Conservation (phyloP, 2,329 filamentous ascomycete species). For the Malbranchea zuffiana region DNA sequence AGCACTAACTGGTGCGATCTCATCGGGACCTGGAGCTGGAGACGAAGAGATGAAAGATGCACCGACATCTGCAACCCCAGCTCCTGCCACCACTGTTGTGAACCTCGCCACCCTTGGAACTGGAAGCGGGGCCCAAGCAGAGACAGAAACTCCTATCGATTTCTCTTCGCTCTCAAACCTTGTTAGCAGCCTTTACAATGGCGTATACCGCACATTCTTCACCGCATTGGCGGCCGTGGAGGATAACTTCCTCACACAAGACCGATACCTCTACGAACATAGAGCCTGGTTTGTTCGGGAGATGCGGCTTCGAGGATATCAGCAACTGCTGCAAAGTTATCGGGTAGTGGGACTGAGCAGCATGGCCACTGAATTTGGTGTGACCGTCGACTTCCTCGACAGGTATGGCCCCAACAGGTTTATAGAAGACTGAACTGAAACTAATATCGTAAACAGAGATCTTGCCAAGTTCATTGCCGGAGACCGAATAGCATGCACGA, state of each 20-base stretch:
- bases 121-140: slow-evolving; percentile 53
- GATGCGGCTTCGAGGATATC: slow-evolving; percentile 93
- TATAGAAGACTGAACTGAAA: slow-evolving; percentile 11
- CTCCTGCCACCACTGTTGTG: slow-evolving; percentile 56
- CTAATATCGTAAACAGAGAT: slow-evolving; percentile 49
- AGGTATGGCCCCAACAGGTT: slow-evolving; percentile 47
- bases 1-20: slow-evolving; percentile 67
- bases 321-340: slow-evolving; percentile 95
- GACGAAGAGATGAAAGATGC: slow-evolving; percentile 66
- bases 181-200: slow-evolving; percentile 83
- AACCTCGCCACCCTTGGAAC: slow-evolving; percentile 78
- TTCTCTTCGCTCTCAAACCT: slow-evolving; percentile 80
- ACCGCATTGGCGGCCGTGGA: slow-evolving; percentile 78
- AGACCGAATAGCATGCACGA: slow-evolving; percentile 89
- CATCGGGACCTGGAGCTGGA: slow-evolving; percentile 63
- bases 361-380: slow-evolving; percentile 95
- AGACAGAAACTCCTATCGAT: slow-evolving; percentile 72
- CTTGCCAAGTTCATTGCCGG: slow-evolving; percentile 94
- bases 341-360: slow-evolving; percentile 91
- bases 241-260: slow-evolving; percentile 84
- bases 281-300: slow-evolving; percentile 95
- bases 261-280: slow-evolving; percentile 93
- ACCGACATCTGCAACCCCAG: slow-evolving; percentile 22
- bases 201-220: slow-evolving; percentile 92
- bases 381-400: slow-evolving; percentile 92